Percentiles rank a stretch among this genome's conserved stretches.
Conservation (phyloP, 1,284 basidiomycete genomes). For the Mycosarcoma mackinlayi region DNA sequence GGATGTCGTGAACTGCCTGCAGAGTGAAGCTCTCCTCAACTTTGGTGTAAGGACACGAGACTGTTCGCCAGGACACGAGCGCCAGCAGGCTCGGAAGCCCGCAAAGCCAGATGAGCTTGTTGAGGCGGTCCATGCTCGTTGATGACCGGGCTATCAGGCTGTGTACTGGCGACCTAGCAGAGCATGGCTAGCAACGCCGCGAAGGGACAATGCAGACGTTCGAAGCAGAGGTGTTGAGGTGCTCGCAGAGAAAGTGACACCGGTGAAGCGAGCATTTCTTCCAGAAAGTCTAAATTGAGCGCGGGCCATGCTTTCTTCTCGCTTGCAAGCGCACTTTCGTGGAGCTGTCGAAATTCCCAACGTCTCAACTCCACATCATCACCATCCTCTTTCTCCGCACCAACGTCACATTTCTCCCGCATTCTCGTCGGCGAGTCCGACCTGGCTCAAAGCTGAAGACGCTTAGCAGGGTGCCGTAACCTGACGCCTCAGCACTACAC, state of each 20-base stretch:
- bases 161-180: not conserved
- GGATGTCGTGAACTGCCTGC: slow-evolving; percentile 88
- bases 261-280: slow-evolving; percentile 5
- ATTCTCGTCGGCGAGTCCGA: too few species aligned
- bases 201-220: not conserved
- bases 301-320: slow-evolving; percentile 32
- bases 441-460: too few species aligned
- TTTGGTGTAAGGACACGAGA: slow-evolving; percentile 81
- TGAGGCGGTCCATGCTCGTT: slow-evolving; percentile 10
- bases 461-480: not conserved
- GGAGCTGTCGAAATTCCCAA: not conserved
- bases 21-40: slow-evolving; percentile 97
- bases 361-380: slow-evolving; percentile 7
- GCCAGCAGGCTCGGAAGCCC: slow-evolving; percentile 26
- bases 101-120: slow-evolving; percentile 16
- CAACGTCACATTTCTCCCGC: too few species aligned
- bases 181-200: not conserved
- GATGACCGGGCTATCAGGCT: not conserved
- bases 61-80: slow-evolving; percentile 22
- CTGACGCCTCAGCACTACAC: not conserved
- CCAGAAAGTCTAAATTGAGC: slow-evolving; percentile 4
- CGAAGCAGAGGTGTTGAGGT: not conserved
- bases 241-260: not conserved
- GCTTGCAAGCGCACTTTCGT: too few species aligned
- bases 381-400: not conserved